Evolutionary conservation across 2,329 filamentous ascomycete species (phyloP), one percentile per base, ranked within the genome.

Genomic region (Paecilomyces niveus): DNA sequence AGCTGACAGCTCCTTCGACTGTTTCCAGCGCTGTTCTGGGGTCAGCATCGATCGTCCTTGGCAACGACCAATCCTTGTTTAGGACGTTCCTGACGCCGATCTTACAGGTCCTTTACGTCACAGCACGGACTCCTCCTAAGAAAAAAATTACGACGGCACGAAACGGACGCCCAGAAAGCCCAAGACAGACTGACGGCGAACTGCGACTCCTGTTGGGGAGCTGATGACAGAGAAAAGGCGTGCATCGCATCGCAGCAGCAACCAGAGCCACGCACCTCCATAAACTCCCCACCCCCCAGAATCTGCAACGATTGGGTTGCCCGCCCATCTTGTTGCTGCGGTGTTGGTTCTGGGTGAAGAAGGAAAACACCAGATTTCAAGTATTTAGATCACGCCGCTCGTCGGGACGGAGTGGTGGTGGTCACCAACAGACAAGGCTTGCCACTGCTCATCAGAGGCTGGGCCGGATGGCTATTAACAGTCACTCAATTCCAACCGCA

Each of bases 51-150:
- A 39, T 39, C 35, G 35, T 39, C 35, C 35, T 18, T 45, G 39
- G 39, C 39, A 45, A 45, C 59, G 54, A 15, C 58, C 58, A 24
- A 3, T 15, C 15, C 15, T 53, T 21, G 24, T 15, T 26, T 4
- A 32, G 39, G 39, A 18, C 18, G 39, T 45, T 45, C 39, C 39
- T 45, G 15, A 45, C 39, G 39, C 39, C 39, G 39, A 45, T 45
- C 39, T 45, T 45, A 45, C 39, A 8, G 39, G 18, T 60, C 54
- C 26, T 62, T 58, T 60, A 62, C 60, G 60, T 62, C 60, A 60
- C 39, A 45, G 39, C 39, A 45, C 39, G 39, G 39, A 45, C 39
- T 45, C 39, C 15, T 22, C 22, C 39, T 5, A n/a, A n/a, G 39
- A 18, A n/a, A 45, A 45, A 45, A 45, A 45, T 45, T 39, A 45